These are phyloP conservation scores for Davidsoniella eucalypti DNA, from an alignment of 2,329 filamentous ascomycete species.

Conservation along the genomic window DNA sequence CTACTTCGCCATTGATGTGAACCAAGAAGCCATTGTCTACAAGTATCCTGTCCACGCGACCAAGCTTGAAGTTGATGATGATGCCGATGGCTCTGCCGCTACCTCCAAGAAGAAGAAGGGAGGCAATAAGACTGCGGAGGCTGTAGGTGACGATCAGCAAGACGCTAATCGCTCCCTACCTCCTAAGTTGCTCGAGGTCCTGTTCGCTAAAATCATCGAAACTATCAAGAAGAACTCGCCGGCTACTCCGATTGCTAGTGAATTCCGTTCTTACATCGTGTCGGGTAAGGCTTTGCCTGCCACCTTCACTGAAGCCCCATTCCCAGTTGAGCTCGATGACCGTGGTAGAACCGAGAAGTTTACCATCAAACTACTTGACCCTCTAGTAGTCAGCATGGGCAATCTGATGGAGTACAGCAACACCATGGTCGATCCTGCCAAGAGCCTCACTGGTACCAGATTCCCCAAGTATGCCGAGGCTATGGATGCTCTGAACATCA, in stretches of 20 bases:
- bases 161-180: conserved; percentile 20
- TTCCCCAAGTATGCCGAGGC: conserved; percentile 34
- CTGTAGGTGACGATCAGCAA: conserved; percentile 3
- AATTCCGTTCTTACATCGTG: conserved; percentile 33
- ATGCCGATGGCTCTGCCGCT: conserved; percentile 5
- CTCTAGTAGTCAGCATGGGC: conserved; percentile 20
- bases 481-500: conserved; percentile 35
- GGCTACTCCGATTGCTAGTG: conserved; percentile 25
- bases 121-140: conserved; percentile 7
- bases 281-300: conserved; percentile 6
- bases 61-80: conserved; percentile 13
- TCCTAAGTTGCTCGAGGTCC: conserved; percentile 27
- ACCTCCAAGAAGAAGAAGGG: neutral
- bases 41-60: conserved; percentile 30
- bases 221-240: conserved; percentile 20
- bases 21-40: conserved; percentile 21
- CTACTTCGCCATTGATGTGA: conserved; percentile 31
- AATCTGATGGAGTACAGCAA: conserved; percentile 28
- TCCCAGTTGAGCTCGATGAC: conserved; percentile 8
- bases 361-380: conserved; percentile 25
- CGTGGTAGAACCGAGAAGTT: conserved; percentile 24
- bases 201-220: conserved; percentile 24
- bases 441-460: conserved; percentile 15
- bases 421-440: conserved; percentile 24
- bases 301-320: neutral